Conservation (phyloP, 169 alveolate species). For the Amoebophrya sp. region DNA sequence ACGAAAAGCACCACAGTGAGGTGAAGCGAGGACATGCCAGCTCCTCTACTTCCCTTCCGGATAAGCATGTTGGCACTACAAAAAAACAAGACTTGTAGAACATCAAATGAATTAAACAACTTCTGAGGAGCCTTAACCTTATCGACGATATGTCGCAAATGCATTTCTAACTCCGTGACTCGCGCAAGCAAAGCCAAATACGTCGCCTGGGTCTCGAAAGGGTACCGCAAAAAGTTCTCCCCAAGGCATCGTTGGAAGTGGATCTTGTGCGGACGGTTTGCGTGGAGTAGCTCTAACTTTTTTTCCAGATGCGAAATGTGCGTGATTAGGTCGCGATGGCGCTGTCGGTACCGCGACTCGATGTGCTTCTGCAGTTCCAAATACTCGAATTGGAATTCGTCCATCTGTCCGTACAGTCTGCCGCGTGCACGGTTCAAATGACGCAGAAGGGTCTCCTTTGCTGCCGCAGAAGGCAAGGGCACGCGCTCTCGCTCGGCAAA, state of each 20-base stretch:
- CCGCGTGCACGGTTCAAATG: not conserved
- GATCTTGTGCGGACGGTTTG: not conserved
- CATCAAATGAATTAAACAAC: too few species aligned
- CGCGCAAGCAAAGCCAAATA: not conserved
- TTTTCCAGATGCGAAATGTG: not conserved
- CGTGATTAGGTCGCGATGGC: not conserved
- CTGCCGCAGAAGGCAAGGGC: not conserved
- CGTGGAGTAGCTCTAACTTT: not conserved
- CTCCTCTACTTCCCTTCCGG: not conserved
- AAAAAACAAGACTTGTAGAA: not conserved
- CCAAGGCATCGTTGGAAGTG: not conserved
- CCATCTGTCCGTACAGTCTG: not conserved
- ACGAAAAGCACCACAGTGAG: too few species aligned
- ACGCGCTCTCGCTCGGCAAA: not conserved
- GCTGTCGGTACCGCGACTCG: not conserved
- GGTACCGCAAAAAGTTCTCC: not conserved
- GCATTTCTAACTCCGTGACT: not conserved
- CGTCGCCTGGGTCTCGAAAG: not conserved
- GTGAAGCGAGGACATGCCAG: not conserved
- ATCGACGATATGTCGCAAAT: not conserved
- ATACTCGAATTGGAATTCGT: not conserved
- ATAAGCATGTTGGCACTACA: not conserved
- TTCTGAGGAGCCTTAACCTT: too few species aligned
- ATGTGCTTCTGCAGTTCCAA: not conserved
- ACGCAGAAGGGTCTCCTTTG: not conserved